Conservation (phyloP, 164 flowering plant species). For the Magnolia changhungtana region DNA sequence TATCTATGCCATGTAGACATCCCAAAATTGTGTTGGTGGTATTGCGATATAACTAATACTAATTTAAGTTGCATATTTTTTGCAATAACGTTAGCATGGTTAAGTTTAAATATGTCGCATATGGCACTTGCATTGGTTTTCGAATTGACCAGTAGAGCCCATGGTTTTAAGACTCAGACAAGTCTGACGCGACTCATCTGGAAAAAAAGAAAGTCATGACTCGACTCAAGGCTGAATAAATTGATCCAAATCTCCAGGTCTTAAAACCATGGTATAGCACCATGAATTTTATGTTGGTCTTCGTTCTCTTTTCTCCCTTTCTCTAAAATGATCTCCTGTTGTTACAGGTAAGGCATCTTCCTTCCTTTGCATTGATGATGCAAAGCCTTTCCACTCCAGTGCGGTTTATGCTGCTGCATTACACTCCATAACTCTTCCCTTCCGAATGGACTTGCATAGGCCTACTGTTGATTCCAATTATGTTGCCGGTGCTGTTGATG, state of each 20-base stretch:
- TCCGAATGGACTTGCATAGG: constrained; percentile 58
- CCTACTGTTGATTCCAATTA: constrained; percentile 37
- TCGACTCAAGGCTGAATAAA: too few species aligned
- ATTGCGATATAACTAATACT: neutral
- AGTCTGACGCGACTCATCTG: too few species aligned
- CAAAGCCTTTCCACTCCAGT: constrained; percentile 73
- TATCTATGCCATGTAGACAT: too few species aligned
- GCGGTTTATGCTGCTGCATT: constrained; percentile 92
- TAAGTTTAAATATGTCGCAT: neutral
- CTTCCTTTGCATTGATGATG: constrained; percentile 50
- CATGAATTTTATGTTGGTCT: too few species aligned
- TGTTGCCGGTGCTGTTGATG: constrained; percentile 54
- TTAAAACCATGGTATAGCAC: neutral
- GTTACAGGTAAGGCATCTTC: constrained; percentile 59
- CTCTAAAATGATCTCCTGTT: constrained; percentile 6
- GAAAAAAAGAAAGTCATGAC: too few species aligned
- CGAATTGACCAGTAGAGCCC: neutral
- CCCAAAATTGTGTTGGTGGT: neutral
- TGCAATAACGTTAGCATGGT: neutral
- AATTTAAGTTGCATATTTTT: neutral
- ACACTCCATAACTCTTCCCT: constrained; percentile 74
- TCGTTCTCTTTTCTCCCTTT: too few species aligned
- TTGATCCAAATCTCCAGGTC: neutral
- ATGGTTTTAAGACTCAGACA: neutral
- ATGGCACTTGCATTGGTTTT: neutral